Conservation (phyloP, 2,329 filamentous ascomycete genomes). For the Cadophora sp. region DNA sequence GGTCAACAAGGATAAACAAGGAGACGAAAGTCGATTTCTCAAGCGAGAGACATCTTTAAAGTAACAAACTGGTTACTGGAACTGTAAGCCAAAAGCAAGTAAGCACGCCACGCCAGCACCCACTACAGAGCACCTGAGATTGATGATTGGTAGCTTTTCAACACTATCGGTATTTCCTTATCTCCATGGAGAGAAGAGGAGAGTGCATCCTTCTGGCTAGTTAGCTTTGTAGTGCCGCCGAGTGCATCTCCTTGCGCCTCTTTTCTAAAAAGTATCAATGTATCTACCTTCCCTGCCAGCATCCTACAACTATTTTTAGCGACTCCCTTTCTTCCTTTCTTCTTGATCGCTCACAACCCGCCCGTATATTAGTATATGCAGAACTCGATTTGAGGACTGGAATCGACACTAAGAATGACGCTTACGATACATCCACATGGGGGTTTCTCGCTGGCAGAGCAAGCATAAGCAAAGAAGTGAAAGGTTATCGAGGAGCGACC, state of each 20-base stretch:
- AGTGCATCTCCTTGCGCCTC: not conserved
- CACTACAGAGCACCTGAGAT: not conserved
- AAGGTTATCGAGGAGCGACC: not conserved
- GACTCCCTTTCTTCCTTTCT: not conserved
- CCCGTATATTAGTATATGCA: no score
- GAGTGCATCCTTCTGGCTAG: not conserved
- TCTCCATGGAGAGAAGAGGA: not conserved
- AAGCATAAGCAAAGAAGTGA: not conserved
- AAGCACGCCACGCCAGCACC: not conserved
- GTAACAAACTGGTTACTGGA: no score
- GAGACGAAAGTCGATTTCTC: not conserved
- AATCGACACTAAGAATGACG: not conserved
- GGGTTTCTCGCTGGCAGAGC: not conserved
- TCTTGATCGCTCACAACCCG: not conserved
- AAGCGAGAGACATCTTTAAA: not conserved
- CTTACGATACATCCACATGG: not conserved
- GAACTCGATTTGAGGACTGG: not conserved
- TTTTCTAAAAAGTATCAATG: not conserved
- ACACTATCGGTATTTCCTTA: not conserved
- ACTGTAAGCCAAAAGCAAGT: not conserved
- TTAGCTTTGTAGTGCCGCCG: constrained; percentile 2
- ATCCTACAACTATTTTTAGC: constrained; percentile 9
- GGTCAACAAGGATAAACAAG: not conserved
- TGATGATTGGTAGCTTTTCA: not conserved
- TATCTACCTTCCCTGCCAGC: not conserved